phyloP scores from a whole-genome alignment of 768 basidiomycete genomes.

The Clavulina sp. region DNA sequence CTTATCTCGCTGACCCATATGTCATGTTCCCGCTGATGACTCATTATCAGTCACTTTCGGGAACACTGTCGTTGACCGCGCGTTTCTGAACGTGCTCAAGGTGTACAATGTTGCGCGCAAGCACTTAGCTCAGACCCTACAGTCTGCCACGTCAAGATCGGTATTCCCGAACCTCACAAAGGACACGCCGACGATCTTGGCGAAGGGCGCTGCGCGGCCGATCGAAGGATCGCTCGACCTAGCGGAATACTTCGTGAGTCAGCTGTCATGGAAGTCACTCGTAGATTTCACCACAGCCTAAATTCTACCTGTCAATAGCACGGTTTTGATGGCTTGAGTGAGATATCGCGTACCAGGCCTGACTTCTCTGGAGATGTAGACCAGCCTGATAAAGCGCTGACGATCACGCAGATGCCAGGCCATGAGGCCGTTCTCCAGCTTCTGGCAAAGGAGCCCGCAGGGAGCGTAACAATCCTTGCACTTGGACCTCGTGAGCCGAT shows the following conservation, averaged over 20 bases:
- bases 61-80: constrained; percentile 12
- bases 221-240: constrained; percentile 13
- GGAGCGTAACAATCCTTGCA: constrained; percentile 13
- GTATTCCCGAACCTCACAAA: constrained; percentile 7
- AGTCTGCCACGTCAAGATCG: constrained; percentile 9
- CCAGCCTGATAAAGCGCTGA: not conserved
- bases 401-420: constrained; percentile 3
- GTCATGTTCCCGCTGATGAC: not conserved
- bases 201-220: constrained; percentile 16
- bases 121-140: constrained; percentile 12
- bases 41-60: not conserved
- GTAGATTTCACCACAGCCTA: not conserved
- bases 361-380: constrained; percentile 6
- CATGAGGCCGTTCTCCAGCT: constrained; percentile 12
- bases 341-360: constrained; percentile 15
- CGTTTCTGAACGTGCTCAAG: constrained; percentile 17
- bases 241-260: constrained; percentile 16
- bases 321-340: constrained; percentile 15
- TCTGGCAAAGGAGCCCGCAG: constrained; percentile 8
- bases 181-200: constrained; percentile 5
- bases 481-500: constrained; percentile 13
- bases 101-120: constrained; percentile 15
- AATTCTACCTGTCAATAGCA: constrained; percentile 11
- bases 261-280: too few species aligned
- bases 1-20: not conserved